A percentile compares a stretch with the other conserved stretches of the same genome.
These are phyloP conservation scores for Euryodendron excelsum DNA, from an alignment of 148 eudicot species.

Conservation along the genomic window DNA sequence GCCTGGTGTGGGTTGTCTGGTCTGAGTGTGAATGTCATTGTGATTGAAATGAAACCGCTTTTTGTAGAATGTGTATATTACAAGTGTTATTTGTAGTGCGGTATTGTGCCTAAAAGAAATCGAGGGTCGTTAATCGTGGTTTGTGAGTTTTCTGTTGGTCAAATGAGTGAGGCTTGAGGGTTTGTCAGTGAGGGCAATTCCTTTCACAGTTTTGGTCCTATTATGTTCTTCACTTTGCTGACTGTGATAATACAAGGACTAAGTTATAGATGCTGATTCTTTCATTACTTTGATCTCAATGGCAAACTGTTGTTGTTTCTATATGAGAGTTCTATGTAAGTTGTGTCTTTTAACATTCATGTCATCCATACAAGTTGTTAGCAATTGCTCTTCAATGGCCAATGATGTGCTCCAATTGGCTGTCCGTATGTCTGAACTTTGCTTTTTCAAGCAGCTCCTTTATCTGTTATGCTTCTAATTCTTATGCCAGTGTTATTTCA, in stretches of 20 bases:
- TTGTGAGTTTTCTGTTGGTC: constrained; percentile 16
- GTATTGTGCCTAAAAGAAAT: constrained; percentile 1
- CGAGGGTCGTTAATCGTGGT: constrained; percentile 16
- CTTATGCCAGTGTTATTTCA: too few relatives aligned
- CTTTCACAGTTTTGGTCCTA: constrained; percentile 60
- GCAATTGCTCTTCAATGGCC: neutral
- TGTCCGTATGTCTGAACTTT: neutral
- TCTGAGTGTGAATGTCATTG: constrained; percentile 24
- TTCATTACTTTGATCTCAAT: neutral
- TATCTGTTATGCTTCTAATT: too few relatives aligned
- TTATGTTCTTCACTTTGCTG: constrained; percentile 11
- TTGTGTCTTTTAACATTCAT: constrained; percentile 15
- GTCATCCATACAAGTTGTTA: constrained; percentile 10
- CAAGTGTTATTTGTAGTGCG: constrained; percentile 14
- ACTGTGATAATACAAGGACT: neutral
- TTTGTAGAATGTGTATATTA: constrained; percentile 41
- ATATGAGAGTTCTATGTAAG: constrained; percentile 9
- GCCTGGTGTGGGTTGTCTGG: constrained; percentile 28
- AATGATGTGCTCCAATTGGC: neutral
- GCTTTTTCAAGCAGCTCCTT: too few relatives aligned
- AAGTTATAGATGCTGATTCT: constrained; percentile 13
- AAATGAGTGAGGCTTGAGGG: constrained; percentile 27
- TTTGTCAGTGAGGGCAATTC: constrained; percentile 38
- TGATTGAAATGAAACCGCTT: constrained; percentile 17
- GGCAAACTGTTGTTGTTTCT: neutral